Conservation (phyloP, 176 grass and related monocot species). For the sorghum (Sorghum bicolor) region DNA sequence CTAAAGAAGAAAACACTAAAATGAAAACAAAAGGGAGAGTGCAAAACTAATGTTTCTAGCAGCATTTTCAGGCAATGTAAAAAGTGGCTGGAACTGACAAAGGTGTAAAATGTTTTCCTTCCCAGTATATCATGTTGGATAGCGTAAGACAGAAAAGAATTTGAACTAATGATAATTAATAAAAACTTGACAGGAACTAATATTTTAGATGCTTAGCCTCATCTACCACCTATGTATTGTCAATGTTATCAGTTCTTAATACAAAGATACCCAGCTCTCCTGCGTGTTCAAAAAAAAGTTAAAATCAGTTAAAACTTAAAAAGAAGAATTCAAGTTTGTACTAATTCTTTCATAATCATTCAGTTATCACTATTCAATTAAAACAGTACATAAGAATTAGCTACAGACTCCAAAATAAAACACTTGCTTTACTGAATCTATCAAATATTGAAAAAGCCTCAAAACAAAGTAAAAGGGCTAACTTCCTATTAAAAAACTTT, state of each 20-base stretch:
- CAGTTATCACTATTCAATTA: not conserved
- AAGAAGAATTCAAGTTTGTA: not conserved
- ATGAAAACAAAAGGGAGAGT: not conserved
- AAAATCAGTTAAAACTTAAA: not conserved
- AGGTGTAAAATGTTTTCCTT: not conserved
- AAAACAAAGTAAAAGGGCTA: not conserved
- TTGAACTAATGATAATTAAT: not conserved
- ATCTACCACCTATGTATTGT: not conserved
- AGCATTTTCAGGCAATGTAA: not conserved
- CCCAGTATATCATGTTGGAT: not conserved
- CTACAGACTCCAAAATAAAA: not conserved
- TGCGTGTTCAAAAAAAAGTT: too few relatives aligned
- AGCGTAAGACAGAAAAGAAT: not conserved
- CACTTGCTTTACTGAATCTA: not conserved
- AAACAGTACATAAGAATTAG: not conserved
- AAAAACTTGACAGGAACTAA: not conserved
- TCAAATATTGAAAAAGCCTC: not conserved
- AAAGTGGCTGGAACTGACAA: not conserved
- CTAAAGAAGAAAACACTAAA: not conserved
- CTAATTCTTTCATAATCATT: not conserved
- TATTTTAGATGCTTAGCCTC: not conserved
- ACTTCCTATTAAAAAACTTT: not conserved
- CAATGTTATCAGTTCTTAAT: too few relatives aligned
- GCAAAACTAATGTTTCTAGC: not conserved
- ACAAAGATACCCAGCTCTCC: too few relatives aligned